These are phyloP conservation scores for Leptoxyphium fumago DNA, from an alignment of 2,329 filamentous ascomycete genomes.

Conservation along the genomic window DNA sequence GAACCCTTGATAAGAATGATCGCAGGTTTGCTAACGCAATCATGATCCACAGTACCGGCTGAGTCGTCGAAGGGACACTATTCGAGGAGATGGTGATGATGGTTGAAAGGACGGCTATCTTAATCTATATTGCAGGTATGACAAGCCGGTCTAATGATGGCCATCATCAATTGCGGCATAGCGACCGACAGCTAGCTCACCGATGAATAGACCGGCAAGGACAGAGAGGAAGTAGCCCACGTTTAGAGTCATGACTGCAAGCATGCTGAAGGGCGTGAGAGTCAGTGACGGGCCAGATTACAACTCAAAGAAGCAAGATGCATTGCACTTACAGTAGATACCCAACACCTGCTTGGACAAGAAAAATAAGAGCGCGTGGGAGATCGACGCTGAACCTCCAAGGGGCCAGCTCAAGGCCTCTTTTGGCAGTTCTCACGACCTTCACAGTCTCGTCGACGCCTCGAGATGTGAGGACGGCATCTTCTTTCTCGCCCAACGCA, in stretches of 20 bases:
- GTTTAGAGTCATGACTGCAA: slow-evolving; percentile 83
- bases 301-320: slow-evolving; percentile 1
- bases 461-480: slow-evolving; percentile 56
- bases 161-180: slow-evolving; percentile 38
- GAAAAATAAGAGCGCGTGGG: slow-evolving; percentile 55
- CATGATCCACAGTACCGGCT: too few species aligned
- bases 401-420: slow-evolving; percentile 42
- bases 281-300: slow-evolving; percentile 7
- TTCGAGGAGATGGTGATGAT: too few species aligned
- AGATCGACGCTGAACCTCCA: slow-evolving; percentile 75
- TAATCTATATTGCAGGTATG: too few species aligned
- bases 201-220: slow-evolving; percentile 68
- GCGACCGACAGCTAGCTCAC: slow-evolving; percentile 66
- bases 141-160: slow-evolving; percentile 11
- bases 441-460: slow-evolving; percentile 69
- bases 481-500: slow-evolving; percentile 34
- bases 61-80: too few species aligned
- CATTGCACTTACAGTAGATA: slow-evolving; percentile 63
- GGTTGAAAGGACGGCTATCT: too few species aligned
- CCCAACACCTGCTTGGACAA: slow-evolving; percentile 58
- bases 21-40: too few species aligned
- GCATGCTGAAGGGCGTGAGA: slow-evolving; percentile 47
- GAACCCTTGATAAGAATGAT: too few species aligned
- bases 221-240: slow-evolving; percentile 72
- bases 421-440: slow-evolving; percentile 45